Percentiles rank a stretch among this genome's conserved stretches.
These are phyloP conservation scores for Eucalyptus curtisii DNA, from an alignment of 345 rosid genomes.

Conservation along the genomic window DNA sequence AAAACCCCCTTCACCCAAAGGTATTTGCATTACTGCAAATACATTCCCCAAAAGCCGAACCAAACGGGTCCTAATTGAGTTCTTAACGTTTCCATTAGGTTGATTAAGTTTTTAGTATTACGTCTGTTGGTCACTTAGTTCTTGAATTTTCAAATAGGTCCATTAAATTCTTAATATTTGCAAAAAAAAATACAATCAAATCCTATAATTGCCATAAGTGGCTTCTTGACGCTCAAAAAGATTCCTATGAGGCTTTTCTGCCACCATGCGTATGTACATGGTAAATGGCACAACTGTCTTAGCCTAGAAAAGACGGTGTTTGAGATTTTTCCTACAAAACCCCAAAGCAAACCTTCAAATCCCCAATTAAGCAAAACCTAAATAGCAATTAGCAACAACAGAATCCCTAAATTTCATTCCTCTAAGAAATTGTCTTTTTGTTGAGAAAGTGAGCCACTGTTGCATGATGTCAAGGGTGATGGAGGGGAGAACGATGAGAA, in stretches of 20 bases:
- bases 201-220: neutral
- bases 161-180: neutral
- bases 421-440: neutral
- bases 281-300: no score
- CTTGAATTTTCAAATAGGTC: neutral
- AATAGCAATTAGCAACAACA: neutral
- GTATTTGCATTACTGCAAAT: no score
- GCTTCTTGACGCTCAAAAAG: neutral
- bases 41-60: no score
- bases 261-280: neutral
- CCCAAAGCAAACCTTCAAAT: neutral
- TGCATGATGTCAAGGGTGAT: neutral
- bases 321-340: neutral
- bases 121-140: neutral
- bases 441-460: neutral
- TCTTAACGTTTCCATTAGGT: neutral
- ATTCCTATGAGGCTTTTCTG: neutral
- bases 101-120: neutral
- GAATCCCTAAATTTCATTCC: neutral
- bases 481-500: neutral
- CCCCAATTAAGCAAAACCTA: neutral
- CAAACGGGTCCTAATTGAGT: no score
- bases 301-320: no score
- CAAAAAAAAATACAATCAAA: neutral
- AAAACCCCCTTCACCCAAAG: no score